These are phyloP conservation scores for Cyclotella sp. DNA, from an alignment of 108 stramenopile genomes.

Conservation along the genomic window DNA sequence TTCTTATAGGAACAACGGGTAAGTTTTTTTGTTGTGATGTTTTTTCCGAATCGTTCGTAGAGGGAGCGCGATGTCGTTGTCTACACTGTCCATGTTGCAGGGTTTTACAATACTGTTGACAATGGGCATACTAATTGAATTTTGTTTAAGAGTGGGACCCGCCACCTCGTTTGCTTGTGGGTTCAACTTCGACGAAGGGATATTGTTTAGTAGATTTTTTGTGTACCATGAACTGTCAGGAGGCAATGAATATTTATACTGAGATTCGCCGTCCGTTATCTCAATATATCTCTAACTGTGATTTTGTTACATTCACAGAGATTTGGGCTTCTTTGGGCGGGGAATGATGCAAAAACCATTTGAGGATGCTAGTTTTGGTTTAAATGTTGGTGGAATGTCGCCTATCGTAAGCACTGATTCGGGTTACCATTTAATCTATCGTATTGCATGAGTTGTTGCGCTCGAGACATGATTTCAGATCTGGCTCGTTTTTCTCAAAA, in stretches of 20 bases:
- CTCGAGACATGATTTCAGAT: not conserved
- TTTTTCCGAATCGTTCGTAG: not conserved
- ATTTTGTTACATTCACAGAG: constrained; percentile 27
- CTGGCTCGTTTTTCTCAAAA: not conserved
- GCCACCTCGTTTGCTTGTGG: too few species aligned
- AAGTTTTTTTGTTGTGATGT: not conserved
- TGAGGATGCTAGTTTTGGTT: constrained; percentile 93
- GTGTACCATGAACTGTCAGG: too few species aligned
- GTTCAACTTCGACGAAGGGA: too few species aligned
- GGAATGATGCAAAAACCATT: constrained; percentile 93
- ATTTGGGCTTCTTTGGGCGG: constrained; percentile 87
- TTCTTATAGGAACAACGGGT: constrained; percentile 73
- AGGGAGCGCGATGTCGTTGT: not conserved
- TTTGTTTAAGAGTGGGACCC: too few species aligned
- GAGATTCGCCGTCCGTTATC: too few species aligned
- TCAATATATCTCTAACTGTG: not conserved
- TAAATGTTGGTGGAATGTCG: constrained; percentile 86
- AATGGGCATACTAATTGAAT: too few species aligned
- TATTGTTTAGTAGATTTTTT: too few species aligned
- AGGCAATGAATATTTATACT: too few species aligned
- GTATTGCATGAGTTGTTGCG: constrained; percentile 63
- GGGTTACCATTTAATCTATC: constrained; percentile 96
- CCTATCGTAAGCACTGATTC: constrained; percentile 93
- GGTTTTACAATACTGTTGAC: not conserved
- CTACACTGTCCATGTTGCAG: too few species aligned